These are phyloP conservation scores for Amylostereum areolatum DNA, from an alignment of 1,284 basidiomycete species.

Conservation along the genomic window DNA sequence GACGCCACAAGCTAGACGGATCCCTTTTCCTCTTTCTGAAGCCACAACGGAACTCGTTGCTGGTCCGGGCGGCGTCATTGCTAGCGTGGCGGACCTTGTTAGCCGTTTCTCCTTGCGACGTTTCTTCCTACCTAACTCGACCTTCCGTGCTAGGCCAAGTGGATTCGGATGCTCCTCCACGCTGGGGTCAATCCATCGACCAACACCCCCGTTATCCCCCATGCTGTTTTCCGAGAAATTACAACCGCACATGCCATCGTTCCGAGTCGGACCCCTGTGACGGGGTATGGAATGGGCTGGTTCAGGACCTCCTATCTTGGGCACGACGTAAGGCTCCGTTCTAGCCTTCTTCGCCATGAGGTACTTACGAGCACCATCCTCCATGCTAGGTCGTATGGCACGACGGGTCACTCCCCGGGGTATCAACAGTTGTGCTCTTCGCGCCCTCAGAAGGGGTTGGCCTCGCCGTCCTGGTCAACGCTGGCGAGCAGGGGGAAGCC, in stretches of 20 bases:
- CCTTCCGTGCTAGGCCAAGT: conserved; percentile 25
- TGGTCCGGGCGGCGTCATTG: conserved; percentile 37
- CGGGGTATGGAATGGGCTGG: conserved; percentile 39
- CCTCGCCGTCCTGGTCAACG: conserved; percentile 35
- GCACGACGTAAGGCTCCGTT: conserved; percentile 22
- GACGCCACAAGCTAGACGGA: conserved; percentile 15
- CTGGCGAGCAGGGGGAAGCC: conserved; percentile 27
- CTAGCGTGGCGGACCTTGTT: conserved; percentile 21
- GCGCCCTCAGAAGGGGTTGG: conserved; percentile 28
- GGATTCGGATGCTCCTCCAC: conserved; percentile 38
- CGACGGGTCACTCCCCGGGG: conserved; percentile 34
- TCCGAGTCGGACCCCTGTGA: conserved; percentile 11
- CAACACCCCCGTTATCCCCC: conserved; percentile 34
- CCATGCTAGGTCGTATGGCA: conserved; percentile 28
- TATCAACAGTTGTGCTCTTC: conserved; percentile 29
- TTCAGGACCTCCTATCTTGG: conserved; percentile 31
- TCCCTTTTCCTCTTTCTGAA: conserved; percentile 15
- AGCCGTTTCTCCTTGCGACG: neutral
- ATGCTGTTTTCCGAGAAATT: conserved; percentile 28
- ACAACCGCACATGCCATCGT: conserved; percentile 26
- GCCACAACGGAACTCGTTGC: conserved; percentile 18
- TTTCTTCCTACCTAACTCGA: neutral
- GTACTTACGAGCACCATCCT: neutral
- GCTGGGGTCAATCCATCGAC: conserved; percentile 34
- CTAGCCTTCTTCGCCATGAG: neutral